These are phyloP conservation scores for Heimioporus retisporus DNA, from an alignment of 1,284 basidiomycete species.

Conservation along the genomic window DNA sequence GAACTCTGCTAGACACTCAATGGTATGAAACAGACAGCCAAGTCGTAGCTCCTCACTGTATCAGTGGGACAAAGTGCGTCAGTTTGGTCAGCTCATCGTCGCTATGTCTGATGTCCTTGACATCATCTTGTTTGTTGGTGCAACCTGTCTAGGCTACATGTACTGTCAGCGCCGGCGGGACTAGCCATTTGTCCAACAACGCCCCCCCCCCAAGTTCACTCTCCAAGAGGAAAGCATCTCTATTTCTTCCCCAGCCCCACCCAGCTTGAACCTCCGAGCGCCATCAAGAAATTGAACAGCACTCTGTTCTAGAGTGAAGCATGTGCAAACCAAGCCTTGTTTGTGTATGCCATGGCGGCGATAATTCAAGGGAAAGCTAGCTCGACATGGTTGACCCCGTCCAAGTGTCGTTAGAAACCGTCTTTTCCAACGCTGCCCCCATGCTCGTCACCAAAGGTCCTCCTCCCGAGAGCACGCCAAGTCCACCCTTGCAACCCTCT, in stretches of 20 bases:
- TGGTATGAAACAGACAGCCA: no score
- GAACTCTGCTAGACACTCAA: no score
- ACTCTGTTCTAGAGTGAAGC: slow-evolving; percentile 39
- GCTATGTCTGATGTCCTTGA: no score
- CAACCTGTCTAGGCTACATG: no score
- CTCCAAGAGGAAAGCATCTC: slow-evolving; percentile 37
- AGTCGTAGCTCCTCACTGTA: no score
- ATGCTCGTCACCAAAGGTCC: slow-evolving; percentile 16
- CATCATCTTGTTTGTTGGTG: no score
- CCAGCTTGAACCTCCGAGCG: slow-evolving; percentile 32
- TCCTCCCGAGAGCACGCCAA: slow-evolving; percentile 20
- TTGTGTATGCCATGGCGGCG: slow-evolving; percentile 35
- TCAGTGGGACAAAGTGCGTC: no score
- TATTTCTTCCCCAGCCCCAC: slow-evolving; percentile 15
- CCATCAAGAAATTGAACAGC: slow-evolving; percentile 37
- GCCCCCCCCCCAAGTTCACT: slow-evolving; percentile 15
- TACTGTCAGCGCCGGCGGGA: slow-evolving; percentile 20
- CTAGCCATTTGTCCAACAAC: slow-evolving; percentile 24
- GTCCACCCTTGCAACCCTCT: slow-evolving; percentile 26
- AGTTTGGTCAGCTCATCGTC: no score
- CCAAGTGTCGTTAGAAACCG: slow-evolving; percentile 32
- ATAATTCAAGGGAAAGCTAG: slow-evolving; percentile 29
- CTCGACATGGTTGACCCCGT: slow-evolving; percentile 19
- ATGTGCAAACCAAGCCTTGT: slow-evolving; percentile 35
- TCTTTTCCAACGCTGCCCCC: slow-evolving; percentile 38